phyloP scores from a whole-genome alignment of 2,329 filamentous ascomycete genomes.

The Graphilbum sp. region DNA sequence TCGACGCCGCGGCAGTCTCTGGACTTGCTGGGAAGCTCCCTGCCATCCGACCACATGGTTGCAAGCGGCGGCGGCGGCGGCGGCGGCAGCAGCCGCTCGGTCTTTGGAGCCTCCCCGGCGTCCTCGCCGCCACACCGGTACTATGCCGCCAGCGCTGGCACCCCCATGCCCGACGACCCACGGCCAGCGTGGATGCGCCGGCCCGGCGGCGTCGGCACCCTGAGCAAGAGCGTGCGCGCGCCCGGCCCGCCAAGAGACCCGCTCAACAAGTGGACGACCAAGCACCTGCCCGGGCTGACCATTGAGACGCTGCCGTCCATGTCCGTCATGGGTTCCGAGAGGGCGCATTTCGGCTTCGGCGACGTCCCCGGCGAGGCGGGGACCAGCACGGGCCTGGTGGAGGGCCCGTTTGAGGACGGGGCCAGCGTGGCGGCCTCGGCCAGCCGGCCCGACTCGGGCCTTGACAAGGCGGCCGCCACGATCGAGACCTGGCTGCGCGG shows the following conservation, averaged over 20 bases:
- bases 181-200: constrained; percentile 53
- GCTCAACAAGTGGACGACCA: constrained; percentile 68
- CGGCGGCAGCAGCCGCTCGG: constrained; percentile 15
- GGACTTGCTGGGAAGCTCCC: constrained; percentile 33
- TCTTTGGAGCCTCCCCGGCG: constrained; percentile 14
- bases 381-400: constrained; percentile 21
- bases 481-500: constrained; percentile 85
- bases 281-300: constrained; percentile 65
- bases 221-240: constrained; percentile 51
- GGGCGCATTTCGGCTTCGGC: constrained; percentile 37
- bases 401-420: constrained; percentile 31
- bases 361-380: constrained; percentile 14
- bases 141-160: constrained; percentile 20
- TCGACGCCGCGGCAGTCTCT: constrained; percentile 53
- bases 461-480: constrained; percentile 74
- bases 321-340: constrained; percentile 46
- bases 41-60: not conserved
- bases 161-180: constrained; percentile 13
- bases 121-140: constrained; percentile 20
- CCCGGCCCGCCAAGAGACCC: constrained; percentile 75
- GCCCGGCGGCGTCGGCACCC: constrained; percentile 76
- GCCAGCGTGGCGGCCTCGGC: constrained; percentile 21
- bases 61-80: not conserved
- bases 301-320: constrained; percentile 53
- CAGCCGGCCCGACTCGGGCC: constrained; percentile 29